Conservation (phyloP, 2,329 filamentous ascomycete species). For the Pseudofabraea citricarpa region DNA sequence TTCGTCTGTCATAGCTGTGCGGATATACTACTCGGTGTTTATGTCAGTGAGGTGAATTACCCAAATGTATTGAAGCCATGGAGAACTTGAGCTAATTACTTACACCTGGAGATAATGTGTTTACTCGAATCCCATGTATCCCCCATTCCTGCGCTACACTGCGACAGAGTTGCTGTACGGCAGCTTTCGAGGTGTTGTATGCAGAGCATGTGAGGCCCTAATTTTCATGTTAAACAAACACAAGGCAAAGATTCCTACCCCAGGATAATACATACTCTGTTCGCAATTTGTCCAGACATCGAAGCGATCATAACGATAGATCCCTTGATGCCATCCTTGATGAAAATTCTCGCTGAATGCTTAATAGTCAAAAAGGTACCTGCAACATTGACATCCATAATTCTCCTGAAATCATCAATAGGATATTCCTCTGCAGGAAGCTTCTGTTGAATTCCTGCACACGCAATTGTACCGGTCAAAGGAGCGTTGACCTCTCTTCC, state of each 20-base stretch:
- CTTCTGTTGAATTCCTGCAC: slow-evolving; percentile 45
- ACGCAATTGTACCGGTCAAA: slow-evolving; percentile 37
- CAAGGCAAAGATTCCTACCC: too few species aligned
- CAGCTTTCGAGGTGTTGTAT: slow-evolving; percentile 59
- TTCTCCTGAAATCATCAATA: slow-evolving; percentile 56
- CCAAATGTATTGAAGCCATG: background rate
- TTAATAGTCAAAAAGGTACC: slow-evolving; percentile 67
- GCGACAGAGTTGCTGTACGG: slow-evolving; percentile 52
- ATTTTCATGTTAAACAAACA: too few species aligned
- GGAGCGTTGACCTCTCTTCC: slow-evolving; percentile 27
- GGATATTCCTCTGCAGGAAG: slow-evolving; percentile 42
- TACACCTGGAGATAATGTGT: slow-evolving; percentile 56
- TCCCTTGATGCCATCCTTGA: slow-evolving; percentile 35
- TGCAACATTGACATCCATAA: slow-evolving; percentile 66
- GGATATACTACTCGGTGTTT: slow-evolving; percentile 32
- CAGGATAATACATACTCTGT: slow-evolving; percentile 16
- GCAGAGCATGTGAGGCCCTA: slow-evolving; percentile 57
- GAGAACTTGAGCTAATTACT: too few species aligned
- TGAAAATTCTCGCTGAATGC: slow-evolving; percentile 57
- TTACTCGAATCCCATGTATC: slow-evolving; percentile 56
- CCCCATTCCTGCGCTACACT: slow-evolving; percentile 60
- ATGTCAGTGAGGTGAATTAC: background rate
- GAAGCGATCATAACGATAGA: slow-evolving; percentile 46
- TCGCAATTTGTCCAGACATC: slow-evolving; percentile 33
- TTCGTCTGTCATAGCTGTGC: slow-evolving; percentile 42